Evolutionary conservation across 2,329 filamentous ascomycete species (phyloP).

Genomic region (Penicillium olsonii): DNA sequence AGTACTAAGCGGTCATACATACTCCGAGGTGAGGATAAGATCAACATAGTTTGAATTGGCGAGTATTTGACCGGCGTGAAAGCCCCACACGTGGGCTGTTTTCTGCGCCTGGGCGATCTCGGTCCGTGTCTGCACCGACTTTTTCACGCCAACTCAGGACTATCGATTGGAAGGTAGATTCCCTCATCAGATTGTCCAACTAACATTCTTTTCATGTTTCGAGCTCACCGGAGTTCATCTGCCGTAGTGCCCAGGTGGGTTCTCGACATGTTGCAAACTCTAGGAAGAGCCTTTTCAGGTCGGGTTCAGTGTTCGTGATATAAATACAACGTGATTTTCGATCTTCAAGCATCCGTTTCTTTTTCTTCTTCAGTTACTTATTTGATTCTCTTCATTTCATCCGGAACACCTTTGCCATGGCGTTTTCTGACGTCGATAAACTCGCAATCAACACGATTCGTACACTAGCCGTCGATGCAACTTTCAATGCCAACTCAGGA

Average conservation of each 20-base stretch:
- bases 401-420: neutral
- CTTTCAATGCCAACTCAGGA: neutral
- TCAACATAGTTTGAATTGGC: neutral
- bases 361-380: neutral
- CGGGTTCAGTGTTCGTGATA: neutral
- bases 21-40: neutral
- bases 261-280: neutral
- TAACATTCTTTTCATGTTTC: neutral
- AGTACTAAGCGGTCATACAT: neutral
- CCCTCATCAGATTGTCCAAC: neutral
- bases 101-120: neutral
- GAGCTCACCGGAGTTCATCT: neutral
- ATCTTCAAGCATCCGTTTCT: too few species aligned
- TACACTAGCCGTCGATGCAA: neutral
- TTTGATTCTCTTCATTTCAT: neutral
- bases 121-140: neutral
- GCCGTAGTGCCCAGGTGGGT: neutral
- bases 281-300: neutral
- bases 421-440: neutral
- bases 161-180: too few species aligned
- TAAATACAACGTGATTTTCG: neutral
- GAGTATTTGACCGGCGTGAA: too few species aligned
- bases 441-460: neutral
- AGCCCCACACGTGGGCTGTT: too few species aligned
- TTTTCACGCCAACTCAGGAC: neutral